These are phyloP conservation scores for Beauveria sp. DNA, from an alignment of 2,329 filamentous ascomycete genomes.

Conservation along the genomic window DNA sequence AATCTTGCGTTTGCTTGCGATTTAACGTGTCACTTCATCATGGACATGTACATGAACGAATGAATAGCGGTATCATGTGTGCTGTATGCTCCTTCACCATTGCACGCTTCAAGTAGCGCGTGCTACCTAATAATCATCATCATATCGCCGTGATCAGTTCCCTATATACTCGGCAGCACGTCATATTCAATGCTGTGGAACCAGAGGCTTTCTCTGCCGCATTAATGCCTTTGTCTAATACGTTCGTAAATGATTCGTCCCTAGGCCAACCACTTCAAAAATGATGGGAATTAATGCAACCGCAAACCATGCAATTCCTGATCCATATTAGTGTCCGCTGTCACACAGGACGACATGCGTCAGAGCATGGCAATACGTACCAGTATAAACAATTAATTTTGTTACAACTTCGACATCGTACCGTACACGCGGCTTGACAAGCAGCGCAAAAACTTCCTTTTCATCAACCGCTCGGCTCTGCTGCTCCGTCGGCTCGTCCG, in stretches of 20 bases:
- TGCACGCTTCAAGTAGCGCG: not conserved
- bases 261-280: conserved; percentile 55
- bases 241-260: conserved; percentile 32
- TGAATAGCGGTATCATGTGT: not conserved
- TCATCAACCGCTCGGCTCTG: conserved; percentile 53
- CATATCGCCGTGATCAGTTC: not conserved
- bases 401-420: conserved; percentile 99
- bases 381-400: conserved; percentile 89
- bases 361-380: conserved; percentile 40
- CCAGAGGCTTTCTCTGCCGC: not conserved
- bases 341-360: not conserved
- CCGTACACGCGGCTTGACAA: conserved; percentile 80
- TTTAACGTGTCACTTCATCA: conserved; percentile 13
- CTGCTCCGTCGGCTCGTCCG: conserved; percentile 21
- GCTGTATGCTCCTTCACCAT: not conserved
- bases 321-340: not conserved
- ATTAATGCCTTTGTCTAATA: conserved; percentile 9
- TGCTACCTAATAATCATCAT: not conserved
- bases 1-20: not conserved
- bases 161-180: not conserved
- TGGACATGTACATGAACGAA: conserved; percentile 8
- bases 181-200: not conserved
- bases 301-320: conserved; percentile 77
- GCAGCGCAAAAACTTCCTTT: conserved; percentile 72
- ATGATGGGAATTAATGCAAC: conserved; percentile 67